Conservation (phyloP, 345 rosid genomes). For the Arabidopsis arenosa region DNA sequence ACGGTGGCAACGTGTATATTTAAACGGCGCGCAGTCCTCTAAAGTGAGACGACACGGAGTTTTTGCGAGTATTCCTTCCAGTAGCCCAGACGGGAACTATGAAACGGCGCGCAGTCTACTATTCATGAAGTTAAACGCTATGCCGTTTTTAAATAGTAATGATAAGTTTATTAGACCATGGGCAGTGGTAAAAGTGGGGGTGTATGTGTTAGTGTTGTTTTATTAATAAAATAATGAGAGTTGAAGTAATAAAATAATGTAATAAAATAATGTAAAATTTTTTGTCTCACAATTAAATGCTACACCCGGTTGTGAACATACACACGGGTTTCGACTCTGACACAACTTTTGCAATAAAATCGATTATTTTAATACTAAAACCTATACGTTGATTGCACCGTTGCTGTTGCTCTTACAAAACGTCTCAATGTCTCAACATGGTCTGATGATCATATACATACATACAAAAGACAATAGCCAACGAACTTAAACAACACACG, state of each 20-base stretch:
- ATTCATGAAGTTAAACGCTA: not conserved
- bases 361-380: too few species aligned
- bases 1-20: not conserved
- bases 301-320: too few species aligned
- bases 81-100: not conserved
- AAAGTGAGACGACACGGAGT: not conserved
- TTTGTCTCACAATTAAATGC: too few species aligned
- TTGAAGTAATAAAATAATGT: too few species aligned
- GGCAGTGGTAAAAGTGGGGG: too few species aligned
- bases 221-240: too few species aligned
- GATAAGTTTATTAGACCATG: not conserved
- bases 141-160: not conserved
- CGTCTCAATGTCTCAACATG: not conserved
- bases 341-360: too few species aligned
- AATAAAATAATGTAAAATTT: too few species aligned
- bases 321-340: too few species aligned
- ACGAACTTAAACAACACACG: not conserved
- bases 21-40: constrained; percentile 2
- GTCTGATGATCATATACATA: not conserved
- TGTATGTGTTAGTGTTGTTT: too few species aligned
- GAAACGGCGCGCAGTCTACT: not conserved
- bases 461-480: not conserved
- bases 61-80: not conserved
- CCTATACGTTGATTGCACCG: too few species aligned
- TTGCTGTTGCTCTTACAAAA: too few species aligned